Evolutionary conservation across 345 rosid genomes (phyloP).

Genomic region (Brassica rapa): DNA sequence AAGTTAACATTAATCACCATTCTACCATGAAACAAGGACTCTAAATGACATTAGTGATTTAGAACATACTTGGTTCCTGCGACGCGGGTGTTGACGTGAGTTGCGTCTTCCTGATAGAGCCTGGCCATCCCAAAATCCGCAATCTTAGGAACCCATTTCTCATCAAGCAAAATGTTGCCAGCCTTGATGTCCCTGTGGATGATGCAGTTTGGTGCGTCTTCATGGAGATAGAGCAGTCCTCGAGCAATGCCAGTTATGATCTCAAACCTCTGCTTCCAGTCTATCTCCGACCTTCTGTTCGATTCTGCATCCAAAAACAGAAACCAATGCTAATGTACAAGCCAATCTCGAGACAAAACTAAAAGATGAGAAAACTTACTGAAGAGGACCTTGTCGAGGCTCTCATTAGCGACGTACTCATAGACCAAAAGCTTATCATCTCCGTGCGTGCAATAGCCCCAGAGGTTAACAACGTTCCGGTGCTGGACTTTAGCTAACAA

Average conservation of each 20-base stretch:
- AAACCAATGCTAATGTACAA: background rate
- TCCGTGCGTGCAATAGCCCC: slow-evolving; percentile 85
- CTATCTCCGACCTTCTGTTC: slow-evolving; percentile 51
- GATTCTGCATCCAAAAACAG: slow-evolving; percentile 51
- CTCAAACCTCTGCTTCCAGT: slow-evolving; percentile 82
- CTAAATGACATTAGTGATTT: background rate
- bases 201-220: slow-evolving; percentile 77
- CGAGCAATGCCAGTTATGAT: slow-evolving; percentile 78
- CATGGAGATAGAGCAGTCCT: slow-evolving; percentile 92
- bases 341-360: background rate
- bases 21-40: too few species aligned
- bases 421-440: slow-evolving; percentile 87
- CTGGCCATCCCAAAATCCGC: slow-evolving; percentile 99
- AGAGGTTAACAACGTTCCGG: slow-evolving; percentile 82
- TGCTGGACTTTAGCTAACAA: slow-evolving; percentile 90
- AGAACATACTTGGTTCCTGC: slow-evolving; percentile 93
- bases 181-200: slow-evolving; percentile 98
- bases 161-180: slow-evolving; percentile 87
- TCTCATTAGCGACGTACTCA: slow-evolving; percentile 78
- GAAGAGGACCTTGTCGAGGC: slow-evolving; percentile 94
- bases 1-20: background rate
- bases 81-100: slow-evolving; percentile 87
- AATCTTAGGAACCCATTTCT: slow-evolving; percentile 94
- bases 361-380: slow-evolving; percentile 51
- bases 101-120: slow-evolving; percentile 85